phyloP scores from a whole-genome alignment of 345 rosid genomes.

The Ceriops decandra region DNA sequence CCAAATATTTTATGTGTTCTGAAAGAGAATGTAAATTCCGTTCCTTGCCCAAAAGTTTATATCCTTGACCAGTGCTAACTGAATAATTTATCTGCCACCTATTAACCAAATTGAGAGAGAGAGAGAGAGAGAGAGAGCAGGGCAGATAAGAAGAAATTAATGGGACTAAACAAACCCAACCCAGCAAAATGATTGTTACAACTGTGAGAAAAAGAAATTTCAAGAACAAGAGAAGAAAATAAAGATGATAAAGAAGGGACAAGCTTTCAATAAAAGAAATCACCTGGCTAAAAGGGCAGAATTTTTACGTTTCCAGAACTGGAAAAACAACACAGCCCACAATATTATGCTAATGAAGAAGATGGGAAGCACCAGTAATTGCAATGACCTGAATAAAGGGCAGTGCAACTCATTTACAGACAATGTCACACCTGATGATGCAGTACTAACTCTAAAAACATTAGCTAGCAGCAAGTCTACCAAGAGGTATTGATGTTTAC shows the following conservation, averaged over 20 bases:
- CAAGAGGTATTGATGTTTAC: slow-evolving; percentile 25
- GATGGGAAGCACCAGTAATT: slow-evolving; percentile 63
- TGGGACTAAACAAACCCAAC: background rate
- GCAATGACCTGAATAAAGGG: slow-evolving; percentile 54
- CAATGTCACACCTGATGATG: slow-evolving; percentile 1
- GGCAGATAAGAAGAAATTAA: background rate
- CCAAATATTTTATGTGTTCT: slow-evolving; percentile 40
- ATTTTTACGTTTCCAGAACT: slow-evolving; percentile 96
- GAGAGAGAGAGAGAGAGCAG: background rate
- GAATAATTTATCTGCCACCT: slow-evolving; percentile 85
- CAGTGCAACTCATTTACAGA: background rate
- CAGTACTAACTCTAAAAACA: slow-evolving; percentile 2
- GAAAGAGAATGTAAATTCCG: slow-evolving; percentile 50
- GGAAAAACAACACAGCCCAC: slow-evolving; percentile 89
- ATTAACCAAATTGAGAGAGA: slow-evolving; percentile 13
- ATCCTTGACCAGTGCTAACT: slow-evolving; percentile 55
- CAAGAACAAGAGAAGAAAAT: background rate
- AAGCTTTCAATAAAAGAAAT: slow-evolving; percentile 3
- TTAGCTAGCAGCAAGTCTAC: slow-evolving; percentile 3
- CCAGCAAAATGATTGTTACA: background rate
- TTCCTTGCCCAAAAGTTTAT: slow-evolving; percentile 50
- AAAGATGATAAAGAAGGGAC: background rate
- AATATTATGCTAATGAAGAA: slow-evolving; percentile 64
- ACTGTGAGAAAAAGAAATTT: background rate
- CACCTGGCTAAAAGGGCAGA: slow-evolving; percentile 75